A percentile compares a stretch with the other conserved stretches of the same genome.
Conservation (phyloP, 768 basidiomycete genomes). For the Asterophora lycoperdoides region DNA sequence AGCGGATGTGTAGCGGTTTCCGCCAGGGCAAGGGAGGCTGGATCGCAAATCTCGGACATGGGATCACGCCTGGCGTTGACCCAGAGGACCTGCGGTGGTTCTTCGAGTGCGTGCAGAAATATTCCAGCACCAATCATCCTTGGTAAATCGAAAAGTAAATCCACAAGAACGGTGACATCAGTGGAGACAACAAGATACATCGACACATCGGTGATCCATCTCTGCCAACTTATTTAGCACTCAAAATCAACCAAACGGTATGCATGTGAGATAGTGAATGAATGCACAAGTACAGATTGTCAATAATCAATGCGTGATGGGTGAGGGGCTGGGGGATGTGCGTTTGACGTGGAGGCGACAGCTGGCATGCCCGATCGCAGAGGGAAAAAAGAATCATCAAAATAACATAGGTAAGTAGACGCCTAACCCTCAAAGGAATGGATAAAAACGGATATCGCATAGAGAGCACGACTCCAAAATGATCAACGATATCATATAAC, state of each 20-base stretch:
- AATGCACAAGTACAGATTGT: slow-evolving; percentile 13
- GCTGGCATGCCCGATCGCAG: too few species aligned
- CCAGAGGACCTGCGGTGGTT: slow-evolving; percentile 92
- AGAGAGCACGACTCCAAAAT: not conserved
- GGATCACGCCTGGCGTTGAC: slow-evolving; percentile 93
- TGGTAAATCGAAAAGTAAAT: not conserved
- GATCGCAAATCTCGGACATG: slow-evolving; percentile 97
- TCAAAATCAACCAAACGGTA: slow-evolving; percentile 13
- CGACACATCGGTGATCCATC: not conserved
- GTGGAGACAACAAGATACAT: too few species aligned
- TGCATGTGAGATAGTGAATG: slow-evolving; percentile 16
- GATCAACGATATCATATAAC: slow-evolving; percentile 47
- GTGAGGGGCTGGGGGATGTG: slow-evolving; percentile 32
- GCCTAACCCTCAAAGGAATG: not conserved
- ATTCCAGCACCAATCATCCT: slow-evolving; percentile 38
- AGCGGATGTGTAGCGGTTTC: slow-evolving; percentile 80
- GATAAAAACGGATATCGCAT: not conserved
- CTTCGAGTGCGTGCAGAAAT: slow-evolving; percentile 84
- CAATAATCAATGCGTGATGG: slow-evolving; percentile 26
- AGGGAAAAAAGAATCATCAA: too few species aligned
- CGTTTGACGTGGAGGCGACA: slow-evolving; percentile 15
- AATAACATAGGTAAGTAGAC: slow-evolving; percentile 5
- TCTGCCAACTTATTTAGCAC: slow-evolving; percentile 5
- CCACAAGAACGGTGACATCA: too few species aligned
- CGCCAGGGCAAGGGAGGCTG: slow-evolving; percentile 65